Evolutionary conservation across 257 asterid genomes (phyloP).

Genomic region (Cynanchum wilfordii): DNA sequence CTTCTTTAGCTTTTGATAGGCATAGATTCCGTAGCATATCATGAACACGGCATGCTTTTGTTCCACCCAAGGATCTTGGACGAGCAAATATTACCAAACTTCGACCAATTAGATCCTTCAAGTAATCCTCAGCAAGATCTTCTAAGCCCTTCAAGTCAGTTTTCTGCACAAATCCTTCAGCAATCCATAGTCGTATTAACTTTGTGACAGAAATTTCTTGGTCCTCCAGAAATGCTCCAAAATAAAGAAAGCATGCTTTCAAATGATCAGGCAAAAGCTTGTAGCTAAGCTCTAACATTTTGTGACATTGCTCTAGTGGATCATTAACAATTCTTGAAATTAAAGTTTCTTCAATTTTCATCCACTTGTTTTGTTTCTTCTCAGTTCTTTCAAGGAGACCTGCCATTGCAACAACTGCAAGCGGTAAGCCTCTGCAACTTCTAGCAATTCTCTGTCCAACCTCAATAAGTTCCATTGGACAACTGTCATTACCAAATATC

Average conservation of each 20-base stretch:
- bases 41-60: slow-evolving; percentile 13
- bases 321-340: slow-evolving; percentile 2
- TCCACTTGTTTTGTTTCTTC: background rate
- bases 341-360: slow-evolving; percentile 6
- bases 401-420: no score
- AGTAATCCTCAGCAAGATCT: slow-evolving; percentile 9
- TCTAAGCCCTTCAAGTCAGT: background rate
- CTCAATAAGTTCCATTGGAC: background rate
- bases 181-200: slow-evolving; percentile 7
- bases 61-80: background rate
- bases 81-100: slow-evolving; percentile 3
- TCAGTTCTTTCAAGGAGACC: background rate
- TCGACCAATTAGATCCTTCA: slow-evolving; percentile 14
- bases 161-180: slow-evolving; percentile 14
- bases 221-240: slow-evolving; percentile 13
- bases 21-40: slow-evolving; percentile 13
- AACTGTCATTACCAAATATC: background rate
- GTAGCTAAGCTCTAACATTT: background rate
- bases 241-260: slow-evolving; percentile 21
- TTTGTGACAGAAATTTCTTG: background rate
- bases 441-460: background rate
- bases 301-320: background rate
- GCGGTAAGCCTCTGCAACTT: slow-evolving; percentile 6
- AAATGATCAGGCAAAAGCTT: slow-evolving; percentile 6
- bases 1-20: slow-evolving; percentile 6